A percentile compares a stretch with the other conserved stretches of the same genome.
phyloP scores from a whole-genome alignment of 257 asterid species.

The Ligustrum vulgare region DNA sequence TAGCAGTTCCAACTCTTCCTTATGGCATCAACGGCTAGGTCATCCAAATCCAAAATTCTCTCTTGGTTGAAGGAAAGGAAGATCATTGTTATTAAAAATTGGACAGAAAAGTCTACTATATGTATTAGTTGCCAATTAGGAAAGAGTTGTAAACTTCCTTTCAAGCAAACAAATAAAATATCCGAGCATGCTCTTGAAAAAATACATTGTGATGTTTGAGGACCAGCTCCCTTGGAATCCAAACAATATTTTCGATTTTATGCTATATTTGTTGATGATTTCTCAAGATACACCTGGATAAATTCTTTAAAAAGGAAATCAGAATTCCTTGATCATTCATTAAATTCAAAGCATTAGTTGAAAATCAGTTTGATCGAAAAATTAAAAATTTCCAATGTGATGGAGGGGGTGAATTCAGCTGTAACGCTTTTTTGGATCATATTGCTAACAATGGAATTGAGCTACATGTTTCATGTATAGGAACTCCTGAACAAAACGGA shows the following conservation, averaged over 20 bases:
- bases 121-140: slow-evolving; percentile 21
- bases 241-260: not conserved
- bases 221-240: slow-evolving; percentile 7
- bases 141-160: slow-evolving; percentile 1
- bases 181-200: not conserved
- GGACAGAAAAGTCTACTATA: not conserved
- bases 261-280: slow-evolving; percentile 5
- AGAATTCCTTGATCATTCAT: not conserved
- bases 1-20: not conserved
- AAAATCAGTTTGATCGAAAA: slow-evolving; percentile 5
- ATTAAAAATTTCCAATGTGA: slow-evolving; percentile 10
- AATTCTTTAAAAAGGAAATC: not conserved
- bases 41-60: not conserved
- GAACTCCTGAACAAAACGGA: slow-evolving; percentile 5
- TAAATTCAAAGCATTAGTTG: not conserved
- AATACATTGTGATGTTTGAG: slow-evolving; percentile 22
- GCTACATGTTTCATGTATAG: not conserved
- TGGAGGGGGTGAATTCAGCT: slow-evolving; percentile 4
- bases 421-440: not conserved
- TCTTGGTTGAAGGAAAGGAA: not conserved
- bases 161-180: not conserved
- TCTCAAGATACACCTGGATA: not conserved
- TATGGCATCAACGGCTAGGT: slow-evolving; percentile 4
- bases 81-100: not conserved
- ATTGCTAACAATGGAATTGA: not conserved